Percentiles rank a stretch among this genome's conserved stretches.
Evolutionary conservation across 768 basidiomycete species (phyloP).

Genomic region (Bullera alba): DNA sequence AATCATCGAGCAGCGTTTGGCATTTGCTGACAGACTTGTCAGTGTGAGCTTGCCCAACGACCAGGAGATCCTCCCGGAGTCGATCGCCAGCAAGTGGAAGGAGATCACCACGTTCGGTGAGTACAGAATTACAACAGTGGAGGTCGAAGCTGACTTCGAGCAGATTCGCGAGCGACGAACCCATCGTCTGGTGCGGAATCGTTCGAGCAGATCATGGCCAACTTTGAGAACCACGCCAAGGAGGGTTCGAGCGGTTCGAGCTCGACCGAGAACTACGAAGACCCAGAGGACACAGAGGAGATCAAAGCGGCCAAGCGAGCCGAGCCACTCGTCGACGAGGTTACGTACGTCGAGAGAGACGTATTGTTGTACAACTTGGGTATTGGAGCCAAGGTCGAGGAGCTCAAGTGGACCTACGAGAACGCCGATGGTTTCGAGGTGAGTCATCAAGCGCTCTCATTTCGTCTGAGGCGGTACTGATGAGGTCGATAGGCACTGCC

Average conservation of each 20-base stretch:
- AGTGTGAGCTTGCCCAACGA: constrained; percentile 63
- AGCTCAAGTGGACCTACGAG: constrained; percentile 87
- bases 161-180: constrained; percentile 76
- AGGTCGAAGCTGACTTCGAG: not conserved
- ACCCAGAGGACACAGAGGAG: constrained; percentile 72
- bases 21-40: not conserved
- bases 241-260: constrained; percentile 19
- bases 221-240: constrained; percentile 52
- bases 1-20: not conserved
- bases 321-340: constrained; percentile 53
- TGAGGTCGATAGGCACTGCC: constrained; percentile 56
- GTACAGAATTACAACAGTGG: not conserved
- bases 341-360: constrained; percentile 77
- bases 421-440: constrained; percentile 68
- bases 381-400: constrained; percentile 84
- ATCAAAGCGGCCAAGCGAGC: constrained; percentile 74
- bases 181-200: constrained; percentile 69
- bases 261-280: constrained; percentile 45
- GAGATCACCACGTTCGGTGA: constrained; percentile 75
- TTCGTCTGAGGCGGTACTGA: too few relatives aligned
- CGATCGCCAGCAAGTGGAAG: constrained; percentile 70
- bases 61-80: constrained; percentile 68
- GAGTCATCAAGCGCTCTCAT: constrained; percentile 8
- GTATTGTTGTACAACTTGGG: constrained; percentile 93
- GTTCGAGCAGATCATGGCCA: constrained; percentile 62